A percentile compares a stretch with the other conserved stretches of the same genome.
Evolutionary conservation across 176 grass and related monocot species (phyloP).

Genomic region (Aechmea fasciata): DNA sequence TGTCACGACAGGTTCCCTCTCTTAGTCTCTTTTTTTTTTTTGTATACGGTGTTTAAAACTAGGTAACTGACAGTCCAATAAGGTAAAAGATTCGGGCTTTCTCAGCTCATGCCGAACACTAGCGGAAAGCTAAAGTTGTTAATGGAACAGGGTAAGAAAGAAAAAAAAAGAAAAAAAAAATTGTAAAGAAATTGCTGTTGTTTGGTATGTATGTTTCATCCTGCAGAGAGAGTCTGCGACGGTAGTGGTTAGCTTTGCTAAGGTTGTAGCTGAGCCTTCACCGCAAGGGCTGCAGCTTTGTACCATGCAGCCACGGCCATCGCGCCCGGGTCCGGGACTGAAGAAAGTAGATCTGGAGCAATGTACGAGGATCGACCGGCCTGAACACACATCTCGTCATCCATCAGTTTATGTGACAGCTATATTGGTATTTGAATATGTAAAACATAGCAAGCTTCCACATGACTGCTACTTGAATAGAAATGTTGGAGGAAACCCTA

Average conservation of each 20-base stretch:
- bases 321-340: constrained; percentile 84
- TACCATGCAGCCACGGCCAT: constrained; percentile 91
- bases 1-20: not conserved
- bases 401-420: not conserved
- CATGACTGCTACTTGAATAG: not conserved
- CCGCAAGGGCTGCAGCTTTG: constrained; percentile 42
- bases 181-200: constrained; percentile 21
- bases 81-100: constrained; percentile 30
- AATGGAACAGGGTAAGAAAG: constrained; percentile 10
- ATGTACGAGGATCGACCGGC: constrained; percentile 86
- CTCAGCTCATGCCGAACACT: constrained; percentile 77
- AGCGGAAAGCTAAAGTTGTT: constrained; percentile 54
- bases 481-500: no score
- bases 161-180: constrained; percentile 32
- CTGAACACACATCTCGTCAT: constrained; percentile 33
- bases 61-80: not conserved
- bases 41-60: not conserved
- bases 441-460: constrained; percentile 10
- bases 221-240: constrained; percentile 1
- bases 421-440: not conserved
- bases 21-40: not conserved
- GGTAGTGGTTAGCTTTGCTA: constrained; percentile 28
- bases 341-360: constrained; percentile 47
- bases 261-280: constrained; percentile 34
- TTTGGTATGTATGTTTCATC: constrained; percentile 18